Evolutionary conservation across 176 grass and related monocot species (phyloP), one percentile per base, ranked within the genome.

Genomic region (Elaeis guineensis): DNA sequence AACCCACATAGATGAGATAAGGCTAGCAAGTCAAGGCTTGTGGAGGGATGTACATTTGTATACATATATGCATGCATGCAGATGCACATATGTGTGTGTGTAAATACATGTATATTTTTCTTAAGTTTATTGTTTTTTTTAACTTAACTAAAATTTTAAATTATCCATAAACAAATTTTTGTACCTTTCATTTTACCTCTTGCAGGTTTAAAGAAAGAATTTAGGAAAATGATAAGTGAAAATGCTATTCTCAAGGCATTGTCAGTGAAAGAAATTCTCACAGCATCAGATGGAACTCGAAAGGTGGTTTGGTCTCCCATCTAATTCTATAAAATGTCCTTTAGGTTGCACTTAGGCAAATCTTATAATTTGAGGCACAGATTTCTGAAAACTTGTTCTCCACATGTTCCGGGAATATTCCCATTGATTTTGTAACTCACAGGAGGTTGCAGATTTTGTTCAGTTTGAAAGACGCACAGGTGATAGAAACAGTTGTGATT

Each of bases 401-500:
- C 35, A 44, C 35, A 11, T 48, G 9, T 26, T 74, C 64, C 50
- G 24, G 52, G 68, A 67, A 63, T 78, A 73, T 83, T 63, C 51
- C 77, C 63, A 84, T 79, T 95, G 74, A 87, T 79, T 78, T 69
- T 70, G 21, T 69, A 75, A 75, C 22, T 21, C 75, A 63, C 77
- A 90, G 86, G 75, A 85, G 75, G 62, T 72, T 91, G 72, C 92
- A 97, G 92, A 97, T 97, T 75, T 22, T 97, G 50, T 91, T 97
- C 73, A 79, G 72, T 39, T 80, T 97, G 75, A 78, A 85, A 75
- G 92, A 97, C 75, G 87, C 72, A 14, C 29, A 81, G 0, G 84
- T 97, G 69, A 89, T 97, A 66, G 87, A 97, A 79, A 97, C 92
- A 26, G 84, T 97, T 72, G 82, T 91, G 54, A 97, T 97, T 57